phyloP scores from a whole-genome alignment of 352 stramenopile genomes.

The Phytophthora lateralis region DNA sequence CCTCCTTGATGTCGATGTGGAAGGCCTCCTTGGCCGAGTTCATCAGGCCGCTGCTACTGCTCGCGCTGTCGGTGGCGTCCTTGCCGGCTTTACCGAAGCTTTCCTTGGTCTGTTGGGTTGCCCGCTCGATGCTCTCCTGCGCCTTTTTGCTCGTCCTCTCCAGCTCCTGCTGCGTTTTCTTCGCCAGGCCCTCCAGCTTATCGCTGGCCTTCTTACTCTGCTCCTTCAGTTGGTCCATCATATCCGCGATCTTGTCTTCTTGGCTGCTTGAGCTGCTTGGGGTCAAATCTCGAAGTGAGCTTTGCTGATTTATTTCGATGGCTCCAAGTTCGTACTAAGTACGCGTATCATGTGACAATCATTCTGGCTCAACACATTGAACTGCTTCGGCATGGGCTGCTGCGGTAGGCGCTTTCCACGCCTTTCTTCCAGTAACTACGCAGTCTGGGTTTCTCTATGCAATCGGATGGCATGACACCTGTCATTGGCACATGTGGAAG shows the following conservation, averaged over 20 bases:
- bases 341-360: conserved; percentile 10
- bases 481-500: background rate
- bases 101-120: conserved; percentile 32
- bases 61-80: conserved; percentile 28
- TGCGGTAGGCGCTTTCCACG: background rate
- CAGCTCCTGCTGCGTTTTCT: conserved; percentile 37
- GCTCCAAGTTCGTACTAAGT: conserved; percentile 5
- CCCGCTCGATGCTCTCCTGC: conserved; percentile 30
- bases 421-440: background rate
- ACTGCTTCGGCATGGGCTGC: background rate
- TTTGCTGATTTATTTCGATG: conserved; percentile 14
- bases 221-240: conserved; percentile 54
- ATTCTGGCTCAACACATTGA: background rate
- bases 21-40: conserved; percentile 38
- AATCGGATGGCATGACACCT: background rate
- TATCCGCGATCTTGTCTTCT: conserved; percentile 25
- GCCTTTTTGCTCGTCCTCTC: conserved; percentile 38
- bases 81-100: conserved; percentile 28
- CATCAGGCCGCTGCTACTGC: conserved; percentile 18
- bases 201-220: conserved; percentile 47
- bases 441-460: conserved; percentile 5
- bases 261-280: conserved; percentile 7
- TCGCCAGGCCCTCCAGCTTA: conserved; percentile 34
- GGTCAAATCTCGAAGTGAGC: conserved; percentile 18
- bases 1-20: conserved; percentile 44